Conservation (phyloP, 2,329 filamentous ascomycete species). For the Microthyrium microscopicum region DNA sequence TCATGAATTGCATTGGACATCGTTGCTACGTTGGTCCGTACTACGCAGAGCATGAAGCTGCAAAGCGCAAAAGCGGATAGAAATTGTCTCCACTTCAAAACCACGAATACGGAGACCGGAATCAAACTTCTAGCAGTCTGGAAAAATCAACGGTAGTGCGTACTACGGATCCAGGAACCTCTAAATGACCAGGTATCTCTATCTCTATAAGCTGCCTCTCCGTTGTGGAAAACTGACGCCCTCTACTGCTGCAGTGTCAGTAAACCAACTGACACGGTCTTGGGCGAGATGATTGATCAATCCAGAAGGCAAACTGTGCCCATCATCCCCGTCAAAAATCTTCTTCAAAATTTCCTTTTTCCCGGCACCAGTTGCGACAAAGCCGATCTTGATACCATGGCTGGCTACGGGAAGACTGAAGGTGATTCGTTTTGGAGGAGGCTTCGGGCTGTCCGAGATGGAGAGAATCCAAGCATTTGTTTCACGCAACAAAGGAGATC, state of each 20-base stretch:
- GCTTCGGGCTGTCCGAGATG: constrained; percentile 89
- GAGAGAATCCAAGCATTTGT: constrained; percentile 80
- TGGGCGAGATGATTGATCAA: constrained; percentile 73
- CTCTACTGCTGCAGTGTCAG: constrained; percentile 70
- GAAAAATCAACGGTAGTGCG: not conserved
- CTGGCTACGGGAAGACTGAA: constrained; percentile 81
- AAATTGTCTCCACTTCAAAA: not conserved
- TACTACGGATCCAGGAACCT: not conserved
- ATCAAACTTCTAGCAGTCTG: not conserved
- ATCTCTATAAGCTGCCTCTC: constrained; percentile 40
- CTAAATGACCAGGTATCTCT: constrained; percentile 5
- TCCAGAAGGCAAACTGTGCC: constrained; percentile 60
- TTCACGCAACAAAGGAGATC: constrained; percentile 73
- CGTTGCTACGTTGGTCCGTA: no score
- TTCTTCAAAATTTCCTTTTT: constrained; percentile 88
- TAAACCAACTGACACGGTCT: constrained; percentile 90
- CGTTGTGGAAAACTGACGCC: constrained; percentile 62
- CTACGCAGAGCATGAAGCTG: no score
- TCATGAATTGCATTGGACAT: no score
- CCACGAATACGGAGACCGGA: not conserved
- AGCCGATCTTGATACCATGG: constrained; percentile 72
- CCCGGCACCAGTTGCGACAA: constrained; percentile 73
- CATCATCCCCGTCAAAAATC: constrained; percentile 70
- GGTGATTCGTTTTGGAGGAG: constrained; percentile 77
- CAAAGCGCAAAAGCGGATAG: not conserved